Base-by-base conservation (phyloP, 768 basidiomycete genomes). In the Suillus plorans region DNA sequence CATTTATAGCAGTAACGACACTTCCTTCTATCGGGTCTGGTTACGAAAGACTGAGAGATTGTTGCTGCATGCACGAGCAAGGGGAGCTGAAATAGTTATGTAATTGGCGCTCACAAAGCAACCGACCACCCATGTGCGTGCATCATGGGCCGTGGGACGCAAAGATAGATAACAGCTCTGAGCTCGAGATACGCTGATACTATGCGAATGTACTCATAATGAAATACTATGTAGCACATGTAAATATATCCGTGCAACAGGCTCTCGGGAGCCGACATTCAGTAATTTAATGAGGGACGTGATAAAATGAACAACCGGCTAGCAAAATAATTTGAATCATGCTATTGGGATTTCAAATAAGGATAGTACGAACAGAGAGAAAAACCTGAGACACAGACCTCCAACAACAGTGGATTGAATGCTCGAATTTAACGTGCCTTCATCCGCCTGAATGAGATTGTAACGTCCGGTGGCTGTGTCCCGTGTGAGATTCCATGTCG, bases 401-500 rank as follows among this genome's bases (percentile, higher is more conserved):
- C 53, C 36, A 34, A 14, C 56, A 39, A 39, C 36, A 25, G 56
- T 22, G 22, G 31, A 7, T 3, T 10, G 10, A 3, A 47, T 55
- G 18, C 59, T 20, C 59, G 22, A 52, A n/a, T 13, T 14, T 34
- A 36, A 12, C 36, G 25, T 61, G 20, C 49, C n/a, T 31, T 25
- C 14, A 25, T 13, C 9, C 36, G 49, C 60, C 8, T 45, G 52
- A 10, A 52, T 59, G 49, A 61, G 34, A 16, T 7, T n/a, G 60
- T 61, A 58, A 7, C 4, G 44, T 34, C 52, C 60, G 2, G 25
- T 55, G 47, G 6, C 13, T n/a, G 60, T 45, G 12, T 61, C 47
- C 20, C 60, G 44, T 34, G 18, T 13, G 18, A 61, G 52, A 53
- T 34, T 57, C 60, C 50, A 61, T 18, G 60, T 61, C 2, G 60